Base-by-base conservation (phyloP, 225 moss, liverwort and hornwort species). In the Sphagnum tenellum region DNA sequence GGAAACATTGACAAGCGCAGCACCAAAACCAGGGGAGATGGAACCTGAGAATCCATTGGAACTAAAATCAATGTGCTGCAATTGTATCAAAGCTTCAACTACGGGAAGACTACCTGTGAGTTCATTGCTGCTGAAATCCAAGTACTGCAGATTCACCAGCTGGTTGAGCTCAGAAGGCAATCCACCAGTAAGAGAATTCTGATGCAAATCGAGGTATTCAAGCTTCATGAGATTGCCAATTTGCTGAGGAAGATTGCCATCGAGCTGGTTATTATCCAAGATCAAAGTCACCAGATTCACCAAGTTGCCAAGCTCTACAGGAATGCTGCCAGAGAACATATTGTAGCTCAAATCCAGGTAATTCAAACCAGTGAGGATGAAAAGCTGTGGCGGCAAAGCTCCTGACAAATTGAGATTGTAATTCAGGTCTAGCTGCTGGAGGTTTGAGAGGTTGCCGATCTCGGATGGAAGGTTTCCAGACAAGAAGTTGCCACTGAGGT, bases 291-390 rank as follows among this genome's bases (percentile, higher is more conserved):
- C 78, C 44, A 90, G 84, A 3, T 14, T 69, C 47, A 59, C 66
- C 46, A 92, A 59, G 65, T 76, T 77, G 44, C 78, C 69, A n/a
- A 92, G 70, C 7, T 77, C 70, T 3, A 50, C 48, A 0, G 93
- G 82, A 3, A 94, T 50, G 0, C 57, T 11, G 0, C 88, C 90
- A 3, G 67, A 45, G 46, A 88, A 63, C 1, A 46, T 46, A 57
- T 88, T 89, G 50, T 64, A 79, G 76, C 90, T 89, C 9, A 90
- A 55, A 68, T 90, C 88, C 14, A 88, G 61, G 53, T 69, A 86
- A 56, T 78, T 72, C 47, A 94, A 58, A 9, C 57, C 67, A 3
- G 59, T 11, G 3, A 94, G 77, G 14, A 50, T 68, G 60, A 75
- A 68, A 7, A 94, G 62, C 46, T 80, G 69, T 8, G 29, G 29